Base-by-base conservation (phyloP, 345 rosid species). In the Angophora floribunda region DNA sequence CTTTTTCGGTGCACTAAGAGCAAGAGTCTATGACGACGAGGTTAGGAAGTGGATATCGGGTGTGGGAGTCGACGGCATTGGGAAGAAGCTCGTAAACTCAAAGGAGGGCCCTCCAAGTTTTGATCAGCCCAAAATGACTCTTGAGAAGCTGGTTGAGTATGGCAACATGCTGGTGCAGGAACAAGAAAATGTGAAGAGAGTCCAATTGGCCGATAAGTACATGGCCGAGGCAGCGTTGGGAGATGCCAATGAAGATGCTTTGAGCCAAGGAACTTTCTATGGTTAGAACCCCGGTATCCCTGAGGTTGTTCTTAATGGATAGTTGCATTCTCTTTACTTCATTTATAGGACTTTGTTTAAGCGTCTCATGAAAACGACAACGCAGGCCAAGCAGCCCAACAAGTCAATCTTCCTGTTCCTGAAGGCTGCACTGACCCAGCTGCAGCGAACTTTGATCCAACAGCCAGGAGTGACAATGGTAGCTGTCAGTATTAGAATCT, bases 41-140 rank as follows among this genome's bases (percentile, higher is more conserved):
- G 90, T 89, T 45, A 87, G 90, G 88, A 89, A 89, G 78, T 89
- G 90, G 90, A 22, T 89, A 19, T 41, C 88, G 13, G 87, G 90
- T 16, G 88, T 89, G 36, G 90, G 90, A 55, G 88, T 89, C 53
- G 87, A 89, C 19, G 13, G 9, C 84, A 44, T 89, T 41, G 88
- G 90, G 88, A 89, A 89, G 88, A 89, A 84, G 87, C 86, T 89
- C 26, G 88, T 89, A 47, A 89, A 89, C 90, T 89, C 90, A 7
- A 89, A 44, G 88, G 90, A 89, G 51, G 90, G 90, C 6, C 90
- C 88, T 24, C 90, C 88, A 12, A 87, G 70, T 61, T 87, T 89
- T 57, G 88, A 89, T 51, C 90, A 86, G 85, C 90, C 90, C 30
- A 87, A 87, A 88, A 89, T 89, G 88, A 89, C 88, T 26, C 24